Conservation (phyloP, 306 rosid genomes). For the Rubus idaeus region DNA sequence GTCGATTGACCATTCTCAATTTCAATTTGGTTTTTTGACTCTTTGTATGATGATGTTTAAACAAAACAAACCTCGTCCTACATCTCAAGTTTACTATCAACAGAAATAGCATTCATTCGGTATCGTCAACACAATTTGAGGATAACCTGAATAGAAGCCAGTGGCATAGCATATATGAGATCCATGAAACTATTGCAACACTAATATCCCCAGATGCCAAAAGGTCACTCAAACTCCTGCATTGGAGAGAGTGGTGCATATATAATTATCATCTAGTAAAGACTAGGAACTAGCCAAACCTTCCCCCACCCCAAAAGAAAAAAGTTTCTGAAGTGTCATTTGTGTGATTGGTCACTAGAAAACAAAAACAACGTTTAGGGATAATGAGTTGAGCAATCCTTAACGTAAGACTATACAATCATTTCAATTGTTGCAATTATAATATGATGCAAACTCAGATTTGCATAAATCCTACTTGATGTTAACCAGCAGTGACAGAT, state of each 20-base stretch:
- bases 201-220: not conserved
- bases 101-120: not conserved
- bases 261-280: not conserved
- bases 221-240: not conserved
- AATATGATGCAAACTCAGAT: not conserved
- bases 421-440: not conserved
- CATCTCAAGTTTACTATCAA: not conserved
- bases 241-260: conserved; percentile 5
- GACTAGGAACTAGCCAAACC: not conserved
- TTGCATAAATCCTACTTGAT: not conserved
- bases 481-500: not conserved
- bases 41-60: not conserved
- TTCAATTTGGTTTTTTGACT: not conserved
- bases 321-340: no score
- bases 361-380: no score
- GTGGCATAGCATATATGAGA: not conserved
- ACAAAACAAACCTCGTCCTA: not conserved
- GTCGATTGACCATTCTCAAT: not conserved
- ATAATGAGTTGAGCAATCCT: no score
- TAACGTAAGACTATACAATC: not conserved
- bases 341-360: no score
- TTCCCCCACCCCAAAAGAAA: not conserved
- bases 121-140: not conserved
- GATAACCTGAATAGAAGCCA: conserved; percentile 3
- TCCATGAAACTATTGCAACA: not conserved